Evolutionary conservation across 805 yeast genomes (phyloP), one percentile per base, ranked within the genome.

Genomic region (Starmerella asiatica): DNA sequence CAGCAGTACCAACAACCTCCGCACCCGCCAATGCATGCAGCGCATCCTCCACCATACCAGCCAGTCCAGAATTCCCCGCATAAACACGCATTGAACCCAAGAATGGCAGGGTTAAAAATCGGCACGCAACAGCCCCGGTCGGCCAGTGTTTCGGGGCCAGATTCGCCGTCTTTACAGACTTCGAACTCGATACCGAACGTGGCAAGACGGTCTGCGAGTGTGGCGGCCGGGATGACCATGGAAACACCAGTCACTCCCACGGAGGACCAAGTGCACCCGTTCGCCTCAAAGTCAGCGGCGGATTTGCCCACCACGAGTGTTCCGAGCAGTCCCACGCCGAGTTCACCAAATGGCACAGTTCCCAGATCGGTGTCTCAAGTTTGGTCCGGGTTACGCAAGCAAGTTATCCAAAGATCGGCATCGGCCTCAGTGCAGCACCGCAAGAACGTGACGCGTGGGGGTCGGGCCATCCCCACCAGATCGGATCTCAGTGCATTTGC

Each of bases 381-480:
- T 35, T 46, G 48, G 47, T 38, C 50, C 19, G 50, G 50, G 16
- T 36, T 50, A 18, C 42, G 45, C 27, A 44, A 49, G 24, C 51
- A 48, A 38, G 50, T 43, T n/a, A 34, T 38, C 21, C 53, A 48
- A 32, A 47, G 53, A 14, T 49, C 53, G 8, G 51, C 45, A 3
- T 47, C 51, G 27, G 42, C 46, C 14, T 32, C 44, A 11, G 36
- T 31, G 19, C 31, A 29, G 17, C 20, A 32, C 14, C 31, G 46
- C 26, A 37, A 34, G 21, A 42, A 45, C 11, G 40, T 40, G 21
- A 52, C 56, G 4, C 45, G 49, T 23, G 55, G 54, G 30, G 55
- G 55, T 15, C 46, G 55, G 1, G 53, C 54, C n/a, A 52, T 52
- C 31, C 56, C 56, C 9, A 34, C 48, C 9, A 37, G 46, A n/a